Conservation (phyloP, 352 stramenopile species). For the Saprolegnia parasitica region DNA sequence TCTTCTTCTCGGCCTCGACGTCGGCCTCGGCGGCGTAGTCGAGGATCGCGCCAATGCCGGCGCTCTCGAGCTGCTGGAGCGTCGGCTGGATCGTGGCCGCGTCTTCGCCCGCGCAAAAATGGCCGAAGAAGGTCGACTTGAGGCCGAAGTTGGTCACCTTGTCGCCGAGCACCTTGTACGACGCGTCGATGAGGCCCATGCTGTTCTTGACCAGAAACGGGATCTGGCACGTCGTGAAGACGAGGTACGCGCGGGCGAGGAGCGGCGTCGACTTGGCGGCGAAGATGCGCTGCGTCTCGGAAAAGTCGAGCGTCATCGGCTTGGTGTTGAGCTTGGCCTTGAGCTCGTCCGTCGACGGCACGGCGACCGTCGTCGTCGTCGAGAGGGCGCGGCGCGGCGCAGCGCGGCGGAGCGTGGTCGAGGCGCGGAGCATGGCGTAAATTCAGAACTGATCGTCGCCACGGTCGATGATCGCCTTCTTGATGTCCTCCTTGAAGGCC, state of each 20-base stretch:
- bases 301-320: slow-evolving; percentile 45
- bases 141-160: slow-evolving; percentile 87
- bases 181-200: slow-evolving; percentile 71
- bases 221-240: slow-evolving; percentile 87
- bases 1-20: slow-evolving; percentile 60
- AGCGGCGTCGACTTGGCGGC: slow-evolving; percentile 75
- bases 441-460: slow-evolving; percentile 15
- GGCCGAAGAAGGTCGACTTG: slow-evolving; percentile 93
- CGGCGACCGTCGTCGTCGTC: background rate
- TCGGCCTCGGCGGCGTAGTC: slow-evolving; percentile 96
- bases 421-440: slow-evolving; percentile 18
- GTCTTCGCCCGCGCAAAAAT: slow-evolving; percentile 95
- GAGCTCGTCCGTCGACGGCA: background rate
- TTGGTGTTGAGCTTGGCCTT: slow-evolving; percentile 9
- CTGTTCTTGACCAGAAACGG: slow-evolving; percentile 84
- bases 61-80: slow-evolving; percentile 63
- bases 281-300: slow-evolving; percentile 79
- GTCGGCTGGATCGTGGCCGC: slow-evolving; percentile 79
- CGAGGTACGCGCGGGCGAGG: slow-evolving; percentile 79
- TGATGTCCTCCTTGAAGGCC: background rate
- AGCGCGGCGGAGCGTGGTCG: slow-evolving; percentile 2
- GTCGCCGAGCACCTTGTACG: slow-evolving; percentile 77
- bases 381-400: background rate
- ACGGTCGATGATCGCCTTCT: background rate
- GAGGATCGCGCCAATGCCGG: slow-evolving; percentile 92